Evolutionary conservation across 371 early-diverging fungal genomes (phyloP).

Genomic region (Rhizopus delemar): DNA sequence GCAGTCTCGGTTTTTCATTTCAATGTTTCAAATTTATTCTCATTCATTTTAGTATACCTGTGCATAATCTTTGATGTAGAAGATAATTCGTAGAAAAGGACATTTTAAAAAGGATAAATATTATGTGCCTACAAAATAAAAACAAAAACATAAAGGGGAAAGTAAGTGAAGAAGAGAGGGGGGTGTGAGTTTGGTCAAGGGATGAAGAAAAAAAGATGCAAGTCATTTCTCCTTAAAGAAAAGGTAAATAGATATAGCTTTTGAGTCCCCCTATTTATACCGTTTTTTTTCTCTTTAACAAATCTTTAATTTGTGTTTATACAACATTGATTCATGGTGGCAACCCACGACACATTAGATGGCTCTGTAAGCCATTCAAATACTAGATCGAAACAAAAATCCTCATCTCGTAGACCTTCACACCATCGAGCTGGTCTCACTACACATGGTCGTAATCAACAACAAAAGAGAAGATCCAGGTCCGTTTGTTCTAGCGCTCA

Average conservation of each 20-base stretch:
- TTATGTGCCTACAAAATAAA: too few species aligned
- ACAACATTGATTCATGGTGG: conserved; percentile 4
- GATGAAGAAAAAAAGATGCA: neutral
- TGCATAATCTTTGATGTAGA: too few species aligned
- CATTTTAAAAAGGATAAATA: too few species aligned
- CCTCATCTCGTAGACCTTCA: conserved; percentile 2
- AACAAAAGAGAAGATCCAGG: neutral
- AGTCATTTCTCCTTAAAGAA: conserved; percentile 7
- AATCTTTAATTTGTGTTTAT: conserved; percentile 10
- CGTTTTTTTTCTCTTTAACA: neutral
- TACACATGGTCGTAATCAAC: neutral
- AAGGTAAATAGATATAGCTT: conserved; percentile 2
- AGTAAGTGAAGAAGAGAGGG: neutral
- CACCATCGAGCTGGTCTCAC: conserved; percentile 1
- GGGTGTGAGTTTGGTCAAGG: neutral
- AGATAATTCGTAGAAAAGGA: too few species aligned
- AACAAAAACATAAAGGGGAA: neutral
- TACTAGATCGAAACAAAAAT: conserved; percentile 5
- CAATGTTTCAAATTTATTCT: too few species aligned
- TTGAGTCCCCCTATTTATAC: conserved; percentile 1
- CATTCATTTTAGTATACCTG: too few species aligned
- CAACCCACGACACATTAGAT: neutral
- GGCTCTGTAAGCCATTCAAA: conserved; percentile 6
- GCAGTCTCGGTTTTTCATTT: too few species aligned
- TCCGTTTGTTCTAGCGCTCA: conserved; percentile 2